Conservation (phyloP, 306 rosid genomes). For the Canavalia gladiata region DNA sequence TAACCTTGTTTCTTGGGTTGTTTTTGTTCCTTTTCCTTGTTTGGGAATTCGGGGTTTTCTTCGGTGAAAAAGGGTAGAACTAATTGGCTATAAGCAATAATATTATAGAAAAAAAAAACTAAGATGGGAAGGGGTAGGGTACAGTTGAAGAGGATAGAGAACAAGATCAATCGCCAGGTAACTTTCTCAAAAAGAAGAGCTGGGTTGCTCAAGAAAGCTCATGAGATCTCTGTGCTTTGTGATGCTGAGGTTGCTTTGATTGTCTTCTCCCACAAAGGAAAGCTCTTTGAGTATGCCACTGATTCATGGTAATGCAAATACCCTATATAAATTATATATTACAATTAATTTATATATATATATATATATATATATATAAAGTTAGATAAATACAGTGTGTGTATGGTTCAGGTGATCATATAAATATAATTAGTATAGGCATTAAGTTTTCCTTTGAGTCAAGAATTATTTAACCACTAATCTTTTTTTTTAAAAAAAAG, state of each 20-base stretch:
- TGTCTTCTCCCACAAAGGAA: constrained; percentile 89
- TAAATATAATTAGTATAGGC: background rate
- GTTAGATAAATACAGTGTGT: background rate
- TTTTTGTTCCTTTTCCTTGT: constrained; percentile 40
- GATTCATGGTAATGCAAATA: constrained; percentile 71
- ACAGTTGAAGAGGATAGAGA: constrained; percentile 85
- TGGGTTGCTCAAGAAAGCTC: constrained; percentile 87
- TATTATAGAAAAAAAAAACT: background rate
- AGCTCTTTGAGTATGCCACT: constrained; percentile 88
- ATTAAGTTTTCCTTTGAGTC: background rate
- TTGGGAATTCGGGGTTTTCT: constrained; percentile 36
- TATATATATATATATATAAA: background rate
- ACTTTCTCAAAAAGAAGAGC: constrained; percentile 91
- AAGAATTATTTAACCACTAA: background rate
- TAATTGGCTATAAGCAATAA: background rate
- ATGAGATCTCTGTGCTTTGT: constrained; percentile 94
- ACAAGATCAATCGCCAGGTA: constrained; percentile 90
- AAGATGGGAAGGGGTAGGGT: constrained; percentile 96
- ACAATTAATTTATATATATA: background rate
- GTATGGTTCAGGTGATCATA: background rate
- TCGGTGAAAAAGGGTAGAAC: background rate
- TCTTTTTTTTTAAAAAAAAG: background rate
- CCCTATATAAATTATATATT: background rate
- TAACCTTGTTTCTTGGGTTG: background rate
- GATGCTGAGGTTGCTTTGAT: constrained; percentile 96